These are phyloP conservation scores for Canavalia ensiformis DNA, from an alignment of 306 rosid genomes.

Conservation along the genomic window DNA sequence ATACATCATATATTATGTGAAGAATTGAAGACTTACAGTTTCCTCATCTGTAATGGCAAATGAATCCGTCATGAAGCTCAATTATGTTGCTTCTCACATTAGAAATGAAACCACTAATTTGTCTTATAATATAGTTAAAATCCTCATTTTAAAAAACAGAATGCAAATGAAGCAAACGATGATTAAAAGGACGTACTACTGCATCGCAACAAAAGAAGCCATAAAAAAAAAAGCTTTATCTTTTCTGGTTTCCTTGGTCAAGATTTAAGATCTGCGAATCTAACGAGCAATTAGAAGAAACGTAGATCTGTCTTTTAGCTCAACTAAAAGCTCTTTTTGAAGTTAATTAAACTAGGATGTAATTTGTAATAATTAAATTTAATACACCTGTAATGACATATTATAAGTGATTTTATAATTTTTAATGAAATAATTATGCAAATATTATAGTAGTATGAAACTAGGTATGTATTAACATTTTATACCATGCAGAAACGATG, in stretches of 20 bases:
- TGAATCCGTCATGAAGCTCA: not conserved
- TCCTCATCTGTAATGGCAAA: conserved; percentile 2
- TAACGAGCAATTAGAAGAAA: not conserved
- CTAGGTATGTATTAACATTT: not conserved
- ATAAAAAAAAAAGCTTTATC: not conserved
- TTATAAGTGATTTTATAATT: not conserved
- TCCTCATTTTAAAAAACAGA: not conserved
- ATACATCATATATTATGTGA: not conserved
- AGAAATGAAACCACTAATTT: no score
- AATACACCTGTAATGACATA: no score
- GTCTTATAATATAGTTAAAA: no score
- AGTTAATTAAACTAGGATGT: no score
- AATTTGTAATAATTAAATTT: no score
- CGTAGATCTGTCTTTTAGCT: no score
- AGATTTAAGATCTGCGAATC: not conserved
- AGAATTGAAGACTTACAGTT: conserved; percentile 27
- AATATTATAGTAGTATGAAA: not conserved
- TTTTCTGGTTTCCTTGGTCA: not conserved
- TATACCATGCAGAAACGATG: not conserved
- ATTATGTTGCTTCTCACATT: not conserved
- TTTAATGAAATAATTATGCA: not conserved
- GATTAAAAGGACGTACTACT: no score
- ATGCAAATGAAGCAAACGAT: not conserved
- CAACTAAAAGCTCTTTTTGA: no score
- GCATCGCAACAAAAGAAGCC: no score